Evolutionary conservation across 2,329 filamentous ascomycete genomes (phyloP).

Genomic region (Ceratocystis papillata): DNA sequence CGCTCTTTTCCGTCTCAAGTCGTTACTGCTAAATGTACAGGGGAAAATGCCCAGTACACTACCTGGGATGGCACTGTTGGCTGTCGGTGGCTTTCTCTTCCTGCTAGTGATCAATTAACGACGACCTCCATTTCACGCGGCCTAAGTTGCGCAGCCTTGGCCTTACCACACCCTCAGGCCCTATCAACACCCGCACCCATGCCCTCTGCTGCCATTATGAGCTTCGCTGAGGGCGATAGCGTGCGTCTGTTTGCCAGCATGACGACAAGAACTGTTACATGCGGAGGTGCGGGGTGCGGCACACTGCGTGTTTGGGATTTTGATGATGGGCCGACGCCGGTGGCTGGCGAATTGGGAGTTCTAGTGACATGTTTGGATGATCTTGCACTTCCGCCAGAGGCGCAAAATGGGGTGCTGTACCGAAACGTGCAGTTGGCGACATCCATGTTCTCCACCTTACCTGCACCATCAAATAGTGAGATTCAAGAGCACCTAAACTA

Average conservation of each 20-base stretch:
- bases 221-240: conserved; percentile 19
- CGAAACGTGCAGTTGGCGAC: background rate
- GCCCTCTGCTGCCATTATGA: background rate
- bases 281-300: conserved; percentile 13
- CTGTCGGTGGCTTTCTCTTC: conserved; percentile 14
- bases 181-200: background rate
- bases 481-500: no score
- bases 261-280: conserved; percentile 16
- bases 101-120: background rate
- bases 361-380: conserved; percentile 21
- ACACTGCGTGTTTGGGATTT: conserved; percentile 18
- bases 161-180: background rate
- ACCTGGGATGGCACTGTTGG: conserved; percentile 21
- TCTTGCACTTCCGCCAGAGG: conserved; percentile 4
- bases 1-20: background rate
- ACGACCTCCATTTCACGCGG: conserved; percentile 18
- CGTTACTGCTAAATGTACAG: conserved; percentile 19
- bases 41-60: conserved; percentile 16
- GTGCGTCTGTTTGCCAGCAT: conserved; percentile 19
- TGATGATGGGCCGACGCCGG: background rate
- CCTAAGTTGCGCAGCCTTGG: conserved; percentile 3
- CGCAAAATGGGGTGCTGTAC: background rate
- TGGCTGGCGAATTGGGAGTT: background rate
- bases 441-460: background rate
- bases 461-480: background rate